Conservation (phyloP, 2,329 filamentous ascomycete genomes). For the Diaporthe longicolla region DNA sequence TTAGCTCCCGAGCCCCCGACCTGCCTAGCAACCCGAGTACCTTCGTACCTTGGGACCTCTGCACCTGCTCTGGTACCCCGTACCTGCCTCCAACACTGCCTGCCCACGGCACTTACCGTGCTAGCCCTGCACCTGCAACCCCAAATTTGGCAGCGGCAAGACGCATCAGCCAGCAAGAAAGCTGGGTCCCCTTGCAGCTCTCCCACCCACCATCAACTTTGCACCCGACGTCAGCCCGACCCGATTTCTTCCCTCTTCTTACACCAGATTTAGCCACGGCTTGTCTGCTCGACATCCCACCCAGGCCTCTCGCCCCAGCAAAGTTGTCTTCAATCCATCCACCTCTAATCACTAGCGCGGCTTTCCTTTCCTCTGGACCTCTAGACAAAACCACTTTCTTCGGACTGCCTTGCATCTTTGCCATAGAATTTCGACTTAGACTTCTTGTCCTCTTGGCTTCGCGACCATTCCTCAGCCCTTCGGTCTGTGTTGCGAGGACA, state of each 20-base stretch:
- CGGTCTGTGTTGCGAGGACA: constrained; percentile 21
- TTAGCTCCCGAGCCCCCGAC: constrained; percentile 20
- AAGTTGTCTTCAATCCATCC: too few relatives aligned
- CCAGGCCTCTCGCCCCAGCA: too few relatives aligned
- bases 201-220: not conserved
- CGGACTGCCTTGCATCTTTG: not conserved
- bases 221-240: constrained; percentile 28
- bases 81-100: not conserved
- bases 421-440: constrained; percentile 9
- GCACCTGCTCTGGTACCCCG: too few relatives aligned
- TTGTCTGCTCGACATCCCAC: not conserved
- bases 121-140: constrained; percentile 10
- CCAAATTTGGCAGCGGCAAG: constrained; percentile 21
- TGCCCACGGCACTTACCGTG: constrained; percentile 1
- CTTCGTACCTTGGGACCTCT: too few relatives aligned
- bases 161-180: constrained; percentile 5
- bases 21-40: not conserved
- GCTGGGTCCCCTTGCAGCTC: constrained; percentile 33
- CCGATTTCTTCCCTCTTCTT: constrained; percentile 29
- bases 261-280: not conserved
- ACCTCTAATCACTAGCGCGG: constrained; percentile 2
- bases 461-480: not conserved
- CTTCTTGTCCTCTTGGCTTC: not conserved
- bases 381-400: constrained; percentile 4
- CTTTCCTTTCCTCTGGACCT: not conserved